Evolutionary conservation across 2,329 filamentous ascomycete species (phyloP).

Genomic region (Neurospora crassa): DNA sequence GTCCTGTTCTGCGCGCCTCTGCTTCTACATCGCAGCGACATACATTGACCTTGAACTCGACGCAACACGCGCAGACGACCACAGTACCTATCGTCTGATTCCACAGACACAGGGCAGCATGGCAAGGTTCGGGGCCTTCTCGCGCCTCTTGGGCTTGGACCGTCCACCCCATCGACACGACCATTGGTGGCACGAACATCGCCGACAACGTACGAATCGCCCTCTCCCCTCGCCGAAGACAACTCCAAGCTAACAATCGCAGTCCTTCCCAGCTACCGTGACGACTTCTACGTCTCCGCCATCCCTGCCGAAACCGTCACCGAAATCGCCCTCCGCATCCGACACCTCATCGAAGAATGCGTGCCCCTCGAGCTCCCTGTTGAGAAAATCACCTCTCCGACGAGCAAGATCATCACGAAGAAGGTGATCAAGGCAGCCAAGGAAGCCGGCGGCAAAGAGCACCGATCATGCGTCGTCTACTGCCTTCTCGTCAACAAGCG

Average conservation of each 20-base stretch:
- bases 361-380: conserved; percentile 85
- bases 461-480: conserved; percentile 73
- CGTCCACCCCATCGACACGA: conserved; percentile 18
- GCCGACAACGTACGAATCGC: conserved; percentile 19
- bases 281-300: conserved; percentile 51
- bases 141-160: conserved; percentile 22
- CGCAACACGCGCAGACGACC: background rate
- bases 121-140: conserved; percentile 14
- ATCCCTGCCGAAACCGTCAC: conserved; percentile 75
- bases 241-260: conserved; percentile 4
- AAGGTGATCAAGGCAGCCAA: conserved; percentile 72
- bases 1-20: background rate
- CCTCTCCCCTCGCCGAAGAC: background rate
- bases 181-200: conserved; percentile 23
- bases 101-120: conserved; percentile 8
- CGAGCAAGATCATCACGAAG: conserved; percentile 76
- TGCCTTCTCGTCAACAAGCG: conserved; percentile 62
- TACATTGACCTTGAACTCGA: background rate
- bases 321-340: conserved; percentile 78
- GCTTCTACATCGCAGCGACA: background rate
- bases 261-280: conserved; percentile 59
- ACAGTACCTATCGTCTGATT: conserved; percentile 7
- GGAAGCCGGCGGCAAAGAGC: conserved; percentile 67
- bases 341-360: conserved; percentile 81
- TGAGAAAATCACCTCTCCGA: conserved; percentile 62